Evolutionary conservation across 2,329 filamentous ascomycete species (phyloP), one percentile per base, ranked within the genome.

Genomic region (Paraphaeosphaeria sporulosa): DNA sequence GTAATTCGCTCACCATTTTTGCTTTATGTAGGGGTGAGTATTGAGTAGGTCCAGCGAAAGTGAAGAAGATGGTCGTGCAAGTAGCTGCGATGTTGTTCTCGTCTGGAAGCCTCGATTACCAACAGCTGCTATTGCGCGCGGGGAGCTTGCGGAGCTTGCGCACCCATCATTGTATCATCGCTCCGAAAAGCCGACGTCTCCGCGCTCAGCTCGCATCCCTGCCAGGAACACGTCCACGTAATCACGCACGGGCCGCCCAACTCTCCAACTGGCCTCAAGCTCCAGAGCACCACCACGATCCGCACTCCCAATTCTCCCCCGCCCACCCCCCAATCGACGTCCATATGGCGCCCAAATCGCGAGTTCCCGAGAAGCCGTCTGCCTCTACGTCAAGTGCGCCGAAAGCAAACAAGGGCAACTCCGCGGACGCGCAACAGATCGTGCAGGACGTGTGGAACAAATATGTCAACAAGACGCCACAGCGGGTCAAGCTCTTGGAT

Each of bases 401-500:
- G 34, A 73, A 73, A 62, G 58, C 75, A n/a, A 67, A 58, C 58
- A 62, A 58, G 61, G 57, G 57, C 56, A 66, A 55, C 19, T 53
- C 62, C 42, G 49, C 76, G 64, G 76, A 79, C 58, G 75, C 80
- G 44, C 78, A 81, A 73, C 83, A 89, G 71, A 91, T 96, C 65
- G 82, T 89, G 46, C 71, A 84, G 58, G 89, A 88, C 74, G 84
- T 97, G 68, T 90, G 89, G 86, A 82, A 88, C 70, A 88, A 92
- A 79, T 99, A 99, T 80, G 78, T 89, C 57, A 82, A 90, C 68
- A 85, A 88, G 69, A 99, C 95, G 47, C 89, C 94, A 49, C 94
- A 97, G 84, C 89, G 94, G 64, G 94, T 90, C 50, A 95, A 96
- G 86, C 86, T 99, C 63, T 86, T 98, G 64, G 95, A 99, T 78